Percentiles rank a stretch among this genome's conserved stretches.
Conservation (phyloP, 495 filamentous ascomycete species). For the Bombardia bombarda region DNA sequence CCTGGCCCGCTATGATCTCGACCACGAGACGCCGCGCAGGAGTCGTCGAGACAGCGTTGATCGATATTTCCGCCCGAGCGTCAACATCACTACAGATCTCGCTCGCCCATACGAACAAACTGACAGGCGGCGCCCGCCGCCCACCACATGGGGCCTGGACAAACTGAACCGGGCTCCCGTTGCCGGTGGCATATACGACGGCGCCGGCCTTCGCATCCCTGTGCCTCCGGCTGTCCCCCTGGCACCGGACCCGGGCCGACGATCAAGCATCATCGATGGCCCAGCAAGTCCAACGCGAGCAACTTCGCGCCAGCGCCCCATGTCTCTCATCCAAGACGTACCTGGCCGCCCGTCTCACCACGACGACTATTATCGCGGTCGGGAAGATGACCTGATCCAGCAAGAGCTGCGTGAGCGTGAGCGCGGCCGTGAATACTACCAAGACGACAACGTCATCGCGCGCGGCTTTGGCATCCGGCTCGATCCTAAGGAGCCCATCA, state of each 20-base stretch:
- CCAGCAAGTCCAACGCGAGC: constrained; percentile 27
- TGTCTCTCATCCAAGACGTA: constrained; percentile 40
- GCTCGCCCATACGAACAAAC: constrained; percentile 28
- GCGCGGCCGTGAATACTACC: constrained; percentile 21
- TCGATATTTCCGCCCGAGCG: constrained; percentile 54
- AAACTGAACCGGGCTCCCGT: constrained; percentile 35
- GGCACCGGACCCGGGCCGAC: constrained; percentile 26
- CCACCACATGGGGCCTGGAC: constrained; percentile 55
- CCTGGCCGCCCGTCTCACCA: constrained; percentile 24
- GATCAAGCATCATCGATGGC: constrained; percentile 16
- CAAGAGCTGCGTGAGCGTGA: constrained; percentile 27
- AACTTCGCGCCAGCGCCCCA: constrained; percentile 28
- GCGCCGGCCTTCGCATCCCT: constrained; percentile 35
- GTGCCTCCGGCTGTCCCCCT: constrained; percentile 28
- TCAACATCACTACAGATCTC: constrained; percentile 53
- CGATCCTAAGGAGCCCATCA: constrained; percentile 21
- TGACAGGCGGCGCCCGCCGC: constrained; percentile 45
- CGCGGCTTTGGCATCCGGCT: constrained; percentile 41
- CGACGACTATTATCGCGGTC: constrained; percentile 34
- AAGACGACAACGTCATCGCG: constrained; percentile 27
- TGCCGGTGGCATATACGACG: constrained; percentile 35
- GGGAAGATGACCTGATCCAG: constrained; percentile 28
- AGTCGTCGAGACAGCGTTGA: constrained; percentile 45
- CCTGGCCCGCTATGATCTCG: constrained; percentile 57
- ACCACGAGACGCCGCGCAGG: constrained; percentile 29